Evolutionary conservation across 192 early-diverging fungal genomes (phyloP), one percentile per base, ranked within the genome.

Genomic region (Pilaira anomala): DNA sequence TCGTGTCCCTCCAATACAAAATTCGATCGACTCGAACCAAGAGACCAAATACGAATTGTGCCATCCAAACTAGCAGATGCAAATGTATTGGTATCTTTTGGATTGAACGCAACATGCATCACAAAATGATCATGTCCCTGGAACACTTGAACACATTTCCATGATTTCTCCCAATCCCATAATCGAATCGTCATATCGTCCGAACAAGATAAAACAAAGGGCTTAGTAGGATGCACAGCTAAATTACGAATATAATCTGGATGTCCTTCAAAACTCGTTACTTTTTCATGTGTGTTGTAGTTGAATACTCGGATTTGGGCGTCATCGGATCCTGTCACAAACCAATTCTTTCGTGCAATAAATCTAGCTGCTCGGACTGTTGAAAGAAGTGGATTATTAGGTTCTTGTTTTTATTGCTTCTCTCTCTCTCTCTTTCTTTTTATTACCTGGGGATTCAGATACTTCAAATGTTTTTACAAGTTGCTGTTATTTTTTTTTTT

Each of bases 151-250:
- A 95, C 76, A 78, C 91, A 93, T 75, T 87, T 94, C 97, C 97
- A 99, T 72, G 83, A 85, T 76, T 97, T 96, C 44, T 99, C 97
- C 96, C 96, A 99, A 80, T 99, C 93, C 96, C 96, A 99, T 63
- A 99, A 80, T 74, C 94, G 96, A 74, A 99, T 96, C 1, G 87
- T 84, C 88, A 93, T 92, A 69, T 99, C 97, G 73, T 99, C 97
- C 2, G 95, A 96, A 57, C 93, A 87, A 2, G 94, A 93, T 45
- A 99, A 79, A 24, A 99, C 81, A 56, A 89, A 90, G 29, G 95
- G 88, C 65, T 93, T 93, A 13, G 94, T 91, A 29, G 91, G 93
- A 71, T 99, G 97, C 24, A 99, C 93, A 14, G 95, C 95, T 52
- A 99, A 85, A 69, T 87, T 85, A 57, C 97, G 88, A 76, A 99